Conservation (phyloP, 2,329 filamentous ascomycete genomes). For the Aspergillus melleus region DNA sequence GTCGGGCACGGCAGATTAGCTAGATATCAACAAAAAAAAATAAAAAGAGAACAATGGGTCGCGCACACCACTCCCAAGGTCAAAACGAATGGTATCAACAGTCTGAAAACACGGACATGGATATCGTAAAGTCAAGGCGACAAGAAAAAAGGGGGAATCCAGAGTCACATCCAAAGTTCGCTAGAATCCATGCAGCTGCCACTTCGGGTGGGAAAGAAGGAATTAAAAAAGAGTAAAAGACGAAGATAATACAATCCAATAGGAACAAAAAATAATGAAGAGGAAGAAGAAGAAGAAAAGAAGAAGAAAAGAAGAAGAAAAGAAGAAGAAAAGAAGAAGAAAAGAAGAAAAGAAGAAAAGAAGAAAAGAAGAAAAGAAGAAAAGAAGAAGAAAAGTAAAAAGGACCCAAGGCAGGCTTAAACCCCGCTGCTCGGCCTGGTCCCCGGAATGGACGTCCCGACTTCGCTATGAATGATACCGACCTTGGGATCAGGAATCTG, state of each 20-base stretch:
- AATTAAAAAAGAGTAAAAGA: slow-evolving; percentile 21
- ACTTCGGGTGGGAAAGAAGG: background rate
- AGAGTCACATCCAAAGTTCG: background rate
- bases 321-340: background rate
- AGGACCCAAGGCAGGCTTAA: slow-evolving; percentile 11
- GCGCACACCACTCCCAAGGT: background rate
- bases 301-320: background rate
- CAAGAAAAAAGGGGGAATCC: background rate
- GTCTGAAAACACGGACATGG: slow-evolving; percentile 19
- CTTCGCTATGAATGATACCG: slow-evolving; percentile 43
- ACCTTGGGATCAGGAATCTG: slow-evolving; percentile 54
- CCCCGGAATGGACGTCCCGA: slow-evolving; percentile 31
- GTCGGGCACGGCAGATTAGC: background rate
- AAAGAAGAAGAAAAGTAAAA: slow-evolving; percentile 10
- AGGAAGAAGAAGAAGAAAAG: slow-evolving; percentile 1
- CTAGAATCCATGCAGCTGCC: background rate
- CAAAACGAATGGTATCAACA: slow-evolving; percentile 19
- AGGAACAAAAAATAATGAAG: slow-evolving; percentile 4
- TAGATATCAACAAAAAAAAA: slow-evolving; percentile 1
- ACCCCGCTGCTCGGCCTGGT: slow-evolving; percentile 38
- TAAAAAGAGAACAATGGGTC: background rate
- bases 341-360: too few relatives aligned
- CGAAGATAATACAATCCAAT: slow-evolving; percentile 14
- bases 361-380: background rate
- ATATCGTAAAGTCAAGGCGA: slow-evolving; percentile 16